Percentiles rank a stretch among this genome's conserved stretches.
Evolutionary conservation across 2,329 filamentous ascomycete genomes (phyloP).

Genomic region (Epichloe coenophiala): DNA sequence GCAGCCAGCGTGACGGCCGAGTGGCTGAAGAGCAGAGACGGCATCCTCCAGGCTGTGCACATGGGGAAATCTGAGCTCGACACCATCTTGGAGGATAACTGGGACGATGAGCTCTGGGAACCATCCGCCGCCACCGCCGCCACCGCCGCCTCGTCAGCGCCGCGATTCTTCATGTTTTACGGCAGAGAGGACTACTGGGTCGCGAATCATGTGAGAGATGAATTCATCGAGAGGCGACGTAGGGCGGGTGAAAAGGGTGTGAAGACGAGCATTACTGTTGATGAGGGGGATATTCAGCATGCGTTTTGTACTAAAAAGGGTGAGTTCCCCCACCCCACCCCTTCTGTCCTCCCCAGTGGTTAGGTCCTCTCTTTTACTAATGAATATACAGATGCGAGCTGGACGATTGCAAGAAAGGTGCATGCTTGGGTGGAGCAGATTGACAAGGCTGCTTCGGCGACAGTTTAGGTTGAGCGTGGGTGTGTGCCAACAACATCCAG

Average conservation of each 20-base stretch:
- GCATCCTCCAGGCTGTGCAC: slow-evolving; percentile 45
- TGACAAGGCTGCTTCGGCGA: slow-evolving; percentile 5
- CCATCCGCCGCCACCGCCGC: slow-evolving; percentile 12
- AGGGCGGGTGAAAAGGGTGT: slow-evolving; percentile 23
- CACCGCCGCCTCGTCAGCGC: slow-evolving; percentile 10
- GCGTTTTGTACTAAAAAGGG: slow-evolving; percentile 39
- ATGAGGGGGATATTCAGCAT: slow-evolving; percentile 42
- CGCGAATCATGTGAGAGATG: slow-evolving; percentile 38
- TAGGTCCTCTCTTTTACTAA: background rate
- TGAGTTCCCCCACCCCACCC: too few relatives aligned
- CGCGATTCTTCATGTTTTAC: slow-evolving; percentile 47
- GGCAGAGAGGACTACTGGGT: slow-evolving; percentile 51
- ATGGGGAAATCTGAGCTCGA: slow-evolving; percentile 47
- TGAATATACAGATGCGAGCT: slow-evolving; percentile 14
- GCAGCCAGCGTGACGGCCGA: slow-evolving; percentile 35
- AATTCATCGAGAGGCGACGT: slow-evolving; percentile 29
- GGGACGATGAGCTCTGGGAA: slow-evolving; percentile 48
- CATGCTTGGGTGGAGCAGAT: slow-evolving; percentile 17
- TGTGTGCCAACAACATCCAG: too few relatives aligned
- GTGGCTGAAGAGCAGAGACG: slow-evolving; percentile 43
- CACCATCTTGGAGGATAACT: slow-evolving; percentile 43
- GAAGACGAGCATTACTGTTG: slow-evolving; percentile 36
- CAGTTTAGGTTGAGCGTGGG: too few relatives aligned
- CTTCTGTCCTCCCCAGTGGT: background rate
- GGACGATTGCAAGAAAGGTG: slow-evolving; percentile 16